Evolutionary conservation across 148 eudicot genomes (phyloP).

Genomic region (Rheum nobile): DNA sequence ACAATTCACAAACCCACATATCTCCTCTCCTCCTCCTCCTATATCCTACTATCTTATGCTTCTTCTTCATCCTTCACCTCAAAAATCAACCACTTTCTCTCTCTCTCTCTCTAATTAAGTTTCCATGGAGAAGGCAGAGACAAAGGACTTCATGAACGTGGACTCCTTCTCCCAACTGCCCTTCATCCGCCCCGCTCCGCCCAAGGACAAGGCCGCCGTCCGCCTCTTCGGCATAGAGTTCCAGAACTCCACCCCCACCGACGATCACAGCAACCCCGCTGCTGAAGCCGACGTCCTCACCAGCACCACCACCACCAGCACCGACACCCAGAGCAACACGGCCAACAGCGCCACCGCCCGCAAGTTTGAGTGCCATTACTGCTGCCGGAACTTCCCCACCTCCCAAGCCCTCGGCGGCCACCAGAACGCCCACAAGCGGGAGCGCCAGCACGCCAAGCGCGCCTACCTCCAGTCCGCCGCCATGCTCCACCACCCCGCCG

Average conservation of each 20-base stretch:
- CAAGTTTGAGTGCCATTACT: conserved; percentile 89
- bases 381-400: conserved; percentile 81
- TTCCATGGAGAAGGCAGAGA: conserved; percentile 58
- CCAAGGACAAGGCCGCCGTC: conserved; percentile 28
- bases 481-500: conserved; percentile 25
- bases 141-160: conserved; percentile 87
- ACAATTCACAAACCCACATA: background rate
- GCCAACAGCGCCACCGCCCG: conserved; percentile 23
- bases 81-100: background rate
- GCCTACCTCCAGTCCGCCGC: conserved; percentile 57
- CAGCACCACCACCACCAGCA: conserved; percentile 1
- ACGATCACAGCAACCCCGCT: background rate
- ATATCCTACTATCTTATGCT: conserved; percentile 3
- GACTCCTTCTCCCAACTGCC: conserved; percentile 91
- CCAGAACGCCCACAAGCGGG: conserved; percentile 93
- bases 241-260: conserved; percentile 13
- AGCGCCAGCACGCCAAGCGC: conserved; percentile 78
- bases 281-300: background rate
- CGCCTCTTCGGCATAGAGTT: conserved; percentile 80
- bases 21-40: background rate
- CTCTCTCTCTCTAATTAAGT: background rate
- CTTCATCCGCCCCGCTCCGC: conserved; percentile 50
- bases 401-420: conserved; percentile 98
- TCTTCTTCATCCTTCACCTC: conserved; percentile 5
- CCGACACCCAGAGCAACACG: background rate